phyloP scores from a whole-genome alignment of 2,329 filamentous ascomycete species.

The Magnaporthales sp. region DNA sequence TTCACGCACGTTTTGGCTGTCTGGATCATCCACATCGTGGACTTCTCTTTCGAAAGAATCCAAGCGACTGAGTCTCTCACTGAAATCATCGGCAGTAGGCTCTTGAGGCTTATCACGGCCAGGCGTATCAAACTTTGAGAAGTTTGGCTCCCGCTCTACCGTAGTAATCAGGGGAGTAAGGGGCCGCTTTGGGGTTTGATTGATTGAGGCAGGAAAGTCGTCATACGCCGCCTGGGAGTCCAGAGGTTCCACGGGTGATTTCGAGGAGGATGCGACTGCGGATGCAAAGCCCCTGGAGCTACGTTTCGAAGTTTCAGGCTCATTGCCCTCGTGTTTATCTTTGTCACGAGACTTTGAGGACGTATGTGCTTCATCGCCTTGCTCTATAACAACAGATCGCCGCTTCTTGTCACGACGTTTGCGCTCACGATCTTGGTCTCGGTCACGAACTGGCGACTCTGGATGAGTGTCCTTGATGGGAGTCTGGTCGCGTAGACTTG shows the following conservation, averaged over 20 bases:
- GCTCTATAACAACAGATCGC: slow-evolving; percentile 1
- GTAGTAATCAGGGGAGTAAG: slow-evolving; percentile 43
- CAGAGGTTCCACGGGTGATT: slow-evolving; percentile 43
- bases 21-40: slow-evolving; percentile 31
- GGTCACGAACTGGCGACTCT: neutral
- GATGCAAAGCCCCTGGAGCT: slow-evolving; percentile 7
- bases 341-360: neutral
- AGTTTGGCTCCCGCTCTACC: slow-evolving; percentile 44
- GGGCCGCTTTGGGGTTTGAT: slow-evolving; percentile 29
- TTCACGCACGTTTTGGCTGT: slow-evolving; percentile 26
- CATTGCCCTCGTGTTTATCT: neutral
- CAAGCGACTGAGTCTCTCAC: slow-evolving; percentile 35
- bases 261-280: slow-evolving; percentile 9
- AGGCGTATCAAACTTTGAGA: slow-evolving; percentile 25
- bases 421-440: slow-evolving; percentile 6
- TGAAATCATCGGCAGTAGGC: slow-evolving; percentile 6
- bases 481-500: neutral
- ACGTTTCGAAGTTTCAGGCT: neutral
- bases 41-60: slow-evolving; percentile 41
- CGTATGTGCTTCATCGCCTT: neutral
- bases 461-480: neutral
- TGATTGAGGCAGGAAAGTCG: slow-evolving; percentile 37
- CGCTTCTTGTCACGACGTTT: slow-evolving; percentile 4
- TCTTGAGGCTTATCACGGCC: neutral
- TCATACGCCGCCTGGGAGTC: slow-evolving; percentile 47